A percentile compares a stretch with the other conserved stretches of the same genome.
phyloP scores from a whole-genome alignment of 495 filamentous ascomycete genomes.

The Penicillium diatomitis region DNA sequence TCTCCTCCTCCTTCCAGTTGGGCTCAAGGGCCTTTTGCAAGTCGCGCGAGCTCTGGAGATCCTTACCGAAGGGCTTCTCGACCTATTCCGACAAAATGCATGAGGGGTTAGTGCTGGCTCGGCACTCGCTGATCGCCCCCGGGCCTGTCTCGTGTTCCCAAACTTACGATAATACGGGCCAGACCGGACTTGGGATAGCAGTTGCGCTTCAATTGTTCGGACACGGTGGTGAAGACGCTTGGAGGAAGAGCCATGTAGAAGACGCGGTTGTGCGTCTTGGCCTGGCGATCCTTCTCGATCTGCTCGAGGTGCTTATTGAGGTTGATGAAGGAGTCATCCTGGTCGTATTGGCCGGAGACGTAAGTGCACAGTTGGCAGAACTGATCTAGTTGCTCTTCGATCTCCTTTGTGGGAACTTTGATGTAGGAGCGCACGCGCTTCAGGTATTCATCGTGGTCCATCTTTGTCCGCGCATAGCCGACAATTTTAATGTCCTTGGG shows the following conservation, averaged over 20 bases:
- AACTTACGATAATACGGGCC: slow-evolving; percentile 78
- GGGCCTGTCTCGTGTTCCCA: no score
- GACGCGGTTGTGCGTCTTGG: slow-evolving; percentile 74
- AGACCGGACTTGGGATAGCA: slow-evolving; percentile 89
- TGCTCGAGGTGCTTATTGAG: slow-evolving; percentile 85
- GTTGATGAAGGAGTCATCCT: slow-evolving; percentile 87
- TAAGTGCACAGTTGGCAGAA: slow-evolving; percentile 88
- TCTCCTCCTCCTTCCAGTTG: slow-evolving; percentile 98
- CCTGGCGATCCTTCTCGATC: slow-evolving; percentile 62
- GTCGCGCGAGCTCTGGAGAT: slow-evolving; percentile 86
- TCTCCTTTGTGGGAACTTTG: slow-evolving; percentile 96
- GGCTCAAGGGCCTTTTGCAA: slow-evolving; percentile 92
- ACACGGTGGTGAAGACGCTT: slow-evolving; percentile 95
- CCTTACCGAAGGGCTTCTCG: slow-evolving; percentile 99
- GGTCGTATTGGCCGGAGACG: slow-evolving; percentile 92
- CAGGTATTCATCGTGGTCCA: slow-evolving; percentile 94
- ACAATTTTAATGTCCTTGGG: slow-evolving; percentile 96
- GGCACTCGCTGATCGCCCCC: no score
- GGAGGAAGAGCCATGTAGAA: slow-evolving; percentile 99
- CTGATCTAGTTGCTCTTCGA: slow-evolving; percentile 85
- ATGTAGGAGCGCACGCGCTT: slow-evolving; percentile 94
- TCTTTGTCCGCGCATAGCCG: slow-evolving; percentile 98
- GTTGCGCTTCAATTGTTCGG: slow-evolving; percentile 90
- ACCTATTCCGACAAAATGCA: slow-evolving; percentile 44
- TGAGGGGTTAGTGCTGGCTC: no score